Evolutionary conservation across 1,284 basidiomycete species (phyloP), one percentile per base, ranked within the genome.

Genomic region (Cutaneotrichosporon spelunceum): DNA sequence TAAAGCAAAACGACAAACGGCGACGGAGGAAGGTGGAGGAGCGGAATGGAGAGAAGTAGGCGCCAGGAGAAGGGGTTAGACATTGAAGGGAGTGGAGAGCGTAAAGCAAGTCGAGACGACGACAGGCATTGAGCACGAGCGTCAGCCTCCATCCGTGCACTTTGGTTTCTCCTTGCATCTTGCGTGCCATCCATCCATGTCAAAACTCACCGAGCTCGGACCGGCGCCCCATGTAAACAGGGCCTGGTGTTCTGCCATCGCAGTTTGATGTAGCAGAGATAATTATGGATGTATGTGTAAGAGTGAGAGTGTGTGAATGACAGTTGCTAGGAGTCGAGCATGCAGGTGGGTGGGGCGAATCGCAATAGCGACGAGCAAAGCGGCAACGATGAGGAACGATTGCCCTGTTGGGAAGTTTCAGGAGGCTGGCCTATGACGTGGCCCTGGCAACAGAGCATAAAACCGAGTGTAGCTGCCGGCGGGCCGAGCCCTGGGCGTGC

Each of bases 181-280:
- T n/a, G n/a, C n/a, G n/a, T n/a, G n/a, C n/a, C 49, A 50, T 50
- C 27, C 27, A 52, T 33, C 49, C 30, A 34, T 23, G 8, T 26
- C 2, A 23, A 4, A 3, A 76, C 76, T 66, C 63, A 78, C 76
- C 34, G 66, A 61, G 49, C 71, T 61, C 16, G 76, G 75, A 24
- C 76, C 76, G 23, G 72, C 70, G 53, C 75, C 76, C 76, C 76
- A 78, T 42, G 72, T 73, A 64, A 78, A 76, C 36, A 64, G 70
- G 39, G 70, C 72, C 30, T 62, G 45, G 67, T 76, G 72, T 66
- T 64, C 56, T 49, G 56, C 57, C 62, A 67, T 64, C 59, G 53
- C 36, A 42, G 16, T 8, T 16, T 19, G 7, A 19, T n/a, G 39
- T 19, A 19, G 39, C 39, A 42, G 39, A n/a, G 19, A 42, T 29